A percentile compares a stretch with the other conserved stretches of the same genome.
phyloP scores from a whole-genome alignment of 208 protist genomes.

The Lotmaria passim region DNA sequence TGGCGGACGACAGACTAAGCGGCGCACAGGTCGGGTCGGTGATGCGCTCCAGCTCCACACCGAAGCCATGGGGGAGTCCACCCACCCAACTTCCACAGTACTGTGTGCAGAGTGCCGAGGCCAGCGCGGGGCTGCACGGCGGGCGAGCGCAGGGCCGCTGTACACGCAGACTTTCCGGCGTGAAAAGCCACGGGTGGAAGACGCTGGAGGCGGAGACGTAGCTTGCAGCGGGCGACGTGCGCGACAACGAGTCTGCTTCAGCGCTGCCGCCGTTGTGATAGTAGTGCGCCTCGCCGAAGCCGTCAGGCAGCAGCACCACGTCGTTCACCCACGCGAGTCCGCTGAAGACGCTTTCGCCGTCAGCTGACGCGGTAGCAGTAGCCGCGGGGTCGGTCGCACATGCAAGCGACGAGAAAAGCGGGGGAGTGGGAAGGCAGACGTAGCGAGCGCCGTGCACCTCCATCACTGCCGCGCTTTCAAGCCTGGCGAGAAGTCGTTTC shows the following conservation, averaged over 20 bases:
- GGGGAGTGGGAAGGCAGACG: constrained; percentile 15
- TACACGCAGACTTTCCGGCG: constrained; percentile 3
- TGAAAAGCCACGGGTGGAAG: constrained; percentile 26
- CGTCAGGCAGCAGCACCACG: constrained; percentile 34
- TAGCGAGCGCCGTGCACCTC: constrained; percentile 23
- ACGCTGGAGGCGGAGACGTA: neutral
- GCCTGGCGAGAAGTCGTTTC: constrained; percentile 12
- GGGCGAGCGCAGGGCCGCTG: neutral
- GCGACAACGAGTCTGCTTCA: neutral
- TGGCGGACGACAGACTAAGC: constrained; percentile 6
- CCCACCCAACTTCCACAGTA: constrained; percentile 68
- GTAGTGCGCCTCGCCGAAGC: constrained; percentile 39
- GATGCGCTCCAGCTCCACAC: constrained; percentile 42
- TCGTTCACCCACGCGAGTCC: constrained; percentile 34
- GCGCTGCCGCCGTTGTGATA: neutral
- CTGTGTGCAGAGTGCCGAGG: constrained; percentile 17
- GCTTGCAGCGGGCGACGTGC: neutral
- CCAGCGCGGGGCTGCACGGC: neutral
- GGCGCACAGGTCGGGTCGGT: constrained; percentile 21
- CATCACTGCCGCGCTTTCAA: neutral
- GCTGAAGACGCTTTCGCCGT: constrained; percentile 2
- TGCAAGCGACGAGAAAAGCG: neutral
- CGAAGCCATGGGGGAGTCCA: constrained; percentile 67
- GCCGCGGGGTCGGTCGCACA: neutral
- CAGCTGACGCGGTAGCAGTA: neutral